Evolutionary conservation across 176 grass and related monocot species (phyloP).

Genomic region (Oryza officinalis): DNA sequence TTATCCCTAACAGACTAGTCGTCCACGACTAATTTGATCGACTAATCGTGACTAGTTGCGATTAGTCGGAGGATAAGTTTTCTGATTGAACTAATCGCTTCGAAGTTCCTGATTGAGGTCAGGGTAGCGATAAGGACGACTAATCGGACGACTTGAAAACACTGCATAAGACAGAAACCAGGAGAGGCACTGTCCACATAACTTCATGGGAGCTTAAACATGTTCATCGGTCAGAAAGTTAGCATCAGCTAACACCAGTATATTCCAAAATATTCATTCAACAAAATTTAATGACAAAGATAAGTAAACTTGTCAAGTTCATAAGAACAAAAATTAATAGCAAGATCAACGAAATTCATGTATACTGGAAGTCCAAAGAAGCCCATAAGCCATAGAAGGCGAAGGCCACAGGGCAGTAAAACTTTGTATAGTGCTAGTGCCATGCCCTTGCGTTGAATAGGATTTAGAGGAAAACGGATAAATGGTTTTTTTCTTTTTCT

Average conservation of each 20-base stretch:
- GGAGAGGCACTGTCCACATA: conserved; percentile 5
- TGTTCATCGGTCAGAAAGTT: not conserved
- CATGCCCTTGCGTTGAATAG: too few species aligned
- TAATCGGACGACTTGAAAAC: too few species aligned
- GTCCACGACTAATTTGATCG: too few species aligned
- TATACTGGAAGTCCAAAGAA: conserved; percentile 2
- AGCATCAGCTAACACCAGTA: not conserved
- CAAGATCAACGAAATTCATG: conserved; percentile 2
- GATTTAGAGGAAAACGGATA: too few species aligned
- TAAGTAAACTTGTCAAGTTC: not conserved
- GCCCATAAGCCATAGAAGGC: not conserved
- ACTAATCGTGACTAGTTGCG: too few species aligned
- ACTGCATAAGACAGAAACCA: too few species aligned
- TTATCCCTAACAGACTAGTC: too few species aligned
- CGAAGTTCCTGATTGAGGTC: too few species aligned
- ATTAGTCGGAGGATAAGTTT: too few species aligned
- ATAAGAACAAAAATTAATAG: conserved; percentile 14
- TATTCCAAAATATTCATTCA: conserved; percentile 15
- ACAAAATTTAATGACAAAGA: not conserved
- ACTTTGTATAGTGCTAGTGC: not conserved
- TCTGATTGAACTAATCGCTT: too few species aligned
- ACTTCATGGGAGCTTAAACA: conserved; percentile 6
- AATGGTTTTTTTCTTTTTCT: too few species aligned
- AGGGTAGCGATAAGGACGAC: too few species aligned
- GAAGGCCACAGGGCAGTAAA: not conserved